Evolutionary conservation across 2,329 filamentous ascomycete species (phyloP).

Genomic region (Aureobasidium namibiae): DNA sequence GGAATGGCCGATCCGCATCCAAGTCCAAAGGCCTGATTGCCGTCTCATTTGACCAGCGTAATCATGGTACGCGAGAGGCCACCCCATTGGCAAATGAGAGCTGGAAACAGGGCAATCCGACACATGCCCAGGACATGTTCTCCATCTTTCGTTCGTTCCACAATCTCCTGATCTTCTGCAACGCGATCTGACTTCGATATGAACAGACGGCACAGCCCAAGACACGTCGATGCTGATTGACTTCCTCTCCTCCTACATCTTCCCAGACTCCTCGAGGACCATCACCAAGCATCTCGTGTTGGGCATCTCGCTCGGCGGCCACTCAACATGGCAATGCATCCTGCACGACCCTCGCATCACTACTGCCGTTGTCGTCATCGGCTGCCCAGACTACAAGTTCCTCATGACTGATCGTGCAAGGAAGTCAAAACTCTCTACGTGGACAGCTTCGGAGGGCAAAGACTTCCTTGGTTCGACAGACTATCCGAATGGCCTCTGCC

Average conservation of each 20-base stretch:
- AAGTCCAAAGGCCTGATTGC: constrained; percentile 59
- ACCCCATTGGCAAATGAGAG: constrained; percentile 61
- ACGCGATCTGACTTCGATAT: not conserved
- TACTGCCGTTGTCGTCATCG: constrained; percentile 73
- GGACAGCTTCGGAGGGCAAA: constrained; percentile 47
- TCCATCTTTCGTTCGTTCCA: constrained; percentile 54
- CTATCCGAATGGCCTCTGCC: constrained; percentile 63
- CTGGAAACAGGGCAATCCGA: constrained; percentile 70
- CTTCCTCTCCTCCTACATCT: constrained; percentile 67
- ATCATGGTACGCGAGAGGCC: constrained; percentile 71
- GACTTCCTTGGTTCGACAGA: constrained; percentile 68
- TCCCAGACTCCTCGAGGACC: constrained; percentile 36
- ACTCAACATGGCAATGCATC: constrained; percentile 76
- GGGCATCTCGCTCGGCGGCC: constrained; percentile 79
- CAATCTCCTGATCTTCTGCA: not conserved
- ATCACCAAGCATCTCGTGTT: constrained; percentile 62
- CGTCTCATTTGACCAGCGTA: constrained; percentile 82
- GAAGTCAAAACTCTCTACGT: constrained; percentile 57
- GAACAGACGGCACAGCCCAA: constrained; percentile 54
- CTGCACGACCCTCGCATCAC: constrained; percentile 70
- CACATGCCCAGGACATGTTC: constrained; percentile 90
- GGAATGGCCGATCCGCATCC: constrained; percentile 43
- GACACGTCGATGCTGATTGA: constrained; percentile 72
- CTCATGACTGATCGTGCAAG: constrained; percentile 74
- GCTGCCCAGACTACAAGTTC: constrained; percentile 79